Evolutionary conservation across 2,329 filamentous ascomycete species (phyloP).

Genomic region (Aureobasidium subglaciale): DNA sequence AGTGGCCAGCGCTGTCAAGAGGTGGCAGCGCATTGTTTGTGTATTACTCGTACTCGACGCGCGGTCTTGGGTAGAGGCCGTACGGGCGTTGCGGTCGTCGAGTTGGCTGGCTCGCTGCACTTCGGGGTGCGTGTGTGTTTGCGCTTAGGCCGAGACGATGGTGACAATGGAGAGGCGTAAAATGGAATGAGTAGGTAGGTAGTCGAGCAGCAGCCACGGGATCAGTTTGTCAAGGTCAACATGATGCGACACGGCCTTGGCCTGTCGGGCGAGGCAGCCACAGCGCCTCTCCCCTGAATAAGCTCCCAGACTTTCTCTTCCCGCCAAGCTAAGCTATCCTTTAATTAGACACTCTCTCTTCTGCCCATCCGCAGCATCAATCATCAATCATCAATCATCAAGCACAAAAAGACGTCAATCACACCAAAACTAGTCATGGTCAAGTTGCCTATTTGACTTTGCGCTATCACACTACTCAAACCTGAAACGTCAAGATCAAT

Average conservation of each 20-base stretch:
- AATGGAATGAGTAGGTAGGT: no score
- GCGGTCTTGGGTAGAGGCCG: background rate
- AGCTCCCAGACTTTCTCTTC: background rate
- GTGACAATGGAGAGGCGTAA: background rate
- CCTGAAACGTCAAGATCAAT: constrained; percentile 19
- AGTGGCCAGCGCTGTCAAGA: constrained; percentile 5
- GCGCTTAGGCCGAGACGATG: background rate
- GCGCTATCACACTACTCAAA: background rate
- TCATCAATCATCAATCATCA: no score
- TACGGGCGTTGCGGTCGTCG: background rate
- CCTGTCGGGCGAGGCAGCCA: no score
- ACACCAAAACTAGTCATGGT: background rate
- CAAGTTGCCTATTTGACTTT: background rate
- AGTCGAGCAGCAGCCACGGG: no score
- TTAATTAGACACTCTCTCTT: background rate
- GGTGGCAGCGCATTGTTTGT: constrained; percentile 6
- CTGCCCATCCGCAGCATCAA: background rate
- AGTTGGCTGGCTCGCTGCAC: no score
- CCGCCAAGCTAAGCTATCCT: background rate
- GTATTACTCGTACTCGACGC: constrained; percentile 1
- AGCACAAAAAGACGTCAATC: no score
- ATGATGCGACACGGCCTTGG: constrained; percentile 8
- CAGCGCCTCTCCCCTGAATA: background rate
- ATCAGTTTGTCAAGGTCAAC: no score
- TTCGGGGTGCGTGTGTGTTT: background rate